Percentiles rank a stretch among this genome's conserved stretches.
phyloP scores from a whole-genome alignment of 2,329 filamentous ascomycete genomes.

The Neonectria faginata region DNA sequence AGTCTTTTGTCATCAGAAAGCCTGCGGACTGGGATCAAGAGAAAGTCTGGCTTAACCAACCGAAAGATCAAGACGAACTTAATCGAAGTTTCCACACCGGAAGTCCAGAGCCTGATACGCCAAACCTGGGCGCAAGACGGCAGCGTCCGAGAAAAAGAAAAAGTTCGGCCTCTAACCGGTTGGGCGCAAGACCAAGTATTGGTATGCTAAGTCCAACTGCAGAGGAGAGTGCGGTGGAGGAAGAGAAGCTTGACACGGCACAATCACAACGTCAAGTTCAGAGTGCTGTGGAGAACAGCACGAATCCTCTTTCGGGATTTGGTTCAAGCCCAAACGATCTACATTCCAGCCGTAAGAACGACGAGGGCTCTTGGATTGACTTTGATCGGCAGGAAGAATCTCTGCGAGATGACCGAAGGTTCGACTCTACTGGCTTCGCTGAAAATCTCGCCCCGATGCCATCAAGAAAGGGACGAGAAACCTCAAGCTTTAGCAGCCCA shows the following conservation, averaged over 20 bases:
- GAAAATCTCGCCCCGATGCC: slow-evolving; percentile 3
- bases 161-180: slow-evolving; percentile 39
- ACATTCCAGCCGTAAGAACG: background rate
- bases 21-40: slow-evolving; percentile 51
- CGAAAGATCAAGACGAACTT: slow-evolving; percentile 22
- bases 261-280: background rate
- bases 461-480: background rate
- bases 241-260: slow-evolving; percentile 8
- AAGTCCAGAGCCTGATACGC: slow-evolving; percentile 54
- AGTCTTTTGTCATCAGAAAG: slow-evolving; percentile 53
- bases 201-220: slow-evolving; percentile 48
- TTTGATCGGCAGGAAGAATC: background rate
- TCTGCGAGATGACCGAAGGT: background rate
- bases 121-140: slow-evolving; percentile 43
- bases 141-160: slow-evolving; percentile 38
- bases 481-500: slow-evolving; percentile 20
- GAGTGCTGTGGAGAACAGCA: background rate
- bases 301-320: background rate
- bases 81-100: slow-evolving; percentile 25
- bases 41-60: slow-evolving; percentile 30
- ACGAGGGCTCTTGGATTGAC: background rate
- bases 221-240: slow-evolving; percentile 46
- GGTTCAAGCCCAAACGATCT: background rate
- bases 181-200: slow-evolving; percentile 41
- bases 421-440: background rate